phyloP scores from a whole-genome alignment of 2,329 filamentous ascomycete genomes.

The Penicillium sp. region DNA sequence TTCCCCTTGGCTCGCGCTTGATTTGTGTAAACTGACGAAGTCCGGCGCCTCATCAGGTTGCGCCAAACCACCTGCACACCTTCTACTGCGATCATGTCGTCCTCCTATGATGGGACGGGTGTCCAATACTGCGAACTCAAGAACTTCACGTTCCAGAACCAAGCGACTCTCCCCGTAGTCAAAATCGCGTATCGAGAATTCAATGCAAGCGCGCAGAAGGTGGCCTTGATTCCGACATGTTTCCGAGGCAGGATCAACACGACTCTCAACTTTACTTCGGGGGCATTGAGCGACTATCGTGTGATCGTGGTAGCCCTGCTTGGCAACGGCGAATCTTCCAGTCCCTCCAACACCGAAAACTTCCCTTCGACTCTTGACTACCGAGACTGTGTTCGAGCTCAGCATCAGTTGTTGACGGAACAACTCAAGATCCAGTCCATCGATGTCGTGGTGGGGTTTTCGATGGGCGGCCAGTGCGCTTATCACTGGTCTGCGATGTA shows the following conservation, averaged over 20 bases:
- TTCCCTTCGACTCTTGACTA: conserved; percentile 40
- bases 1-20: no score
- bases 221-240: conserved; percentile 50
- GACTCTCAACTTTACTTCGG: conserved; percentile 45
- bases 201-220: conserved; percentile 34
- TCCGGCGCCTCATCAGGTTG: no score
- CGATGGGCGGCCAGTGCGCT: conserved; percentile 47
- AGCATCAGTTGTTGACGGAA: conserved; percentile 35
- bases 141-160: conserved; percentile 36
- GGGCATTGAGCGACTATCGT: conserved; percentile 37
- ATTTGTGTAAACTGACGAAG: no score
- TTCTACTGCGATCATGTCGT: not conserved
- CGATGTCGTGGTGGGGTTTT: conserved; percentile 44
- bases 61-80: no score
- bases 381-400: conserved; percentile 40
- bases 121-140: not conserved
- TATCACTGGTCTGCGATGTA: conserved; percentile 46
- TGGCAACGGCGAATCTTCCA: conserved; percentile 46
- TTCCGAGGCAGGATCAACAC: conserved; percentile 48
- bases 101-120: not conserved
- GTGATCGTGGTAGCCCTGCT: conserved; percentile 45
- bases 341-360: conserved; percentile 40
- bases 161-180: conserved; percentile 22
- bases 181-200: conserved; percentile 38
- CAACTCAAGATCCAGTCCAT: conserved; percentile 32